Base-by-base conservation (phyloP, 2,329 filamentous ascomycete genomes). In the Pseudocercospora pini-densiflorae region DNA sequence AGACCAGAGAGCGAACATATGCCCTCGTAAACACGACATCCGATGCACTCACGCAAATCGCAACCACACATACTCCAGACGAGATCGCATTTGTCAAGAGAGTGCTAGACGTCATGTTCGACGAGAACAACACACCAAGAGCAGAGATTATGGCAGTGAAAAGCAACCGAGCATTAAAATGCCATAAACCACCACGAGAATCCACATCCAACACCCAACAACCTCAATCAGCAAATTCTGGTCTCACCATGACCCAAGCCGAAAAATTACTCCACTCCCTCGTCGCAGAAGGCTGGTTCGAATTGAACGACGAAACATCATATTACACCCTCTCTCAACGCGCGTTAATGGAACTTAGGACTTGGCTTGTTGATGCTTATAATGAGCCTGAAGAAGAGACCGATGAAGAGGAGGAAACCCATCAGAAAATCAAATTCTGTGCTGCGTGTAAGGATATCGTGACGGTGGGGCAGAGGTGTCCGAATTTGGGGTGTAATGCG, bases 21-120 rank as follows among this genome's bases (percentile, higher is more conserved):
- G 92, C 92, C 1, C 84, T 99, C 36, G 90, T 98, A 55, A 99
- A 99, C 80, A 92, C 90, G 0, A 90, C 91, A 9, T 93, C 90
- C 68, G 95, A 99, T 78, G 83, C 90, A 0, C 83, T 94, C 66
- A 96, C 93, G 0, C 94, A 97, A 75, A 85, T 97, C 45, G 93
- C 94, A 1, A 98, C 95, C 0, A 88, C 87, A 0, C 92, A 91
- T 76, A 87, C 85, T 7, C 82, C 92, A 0, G 93, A 97, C 71
- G 94, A 98, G 81, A 92, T 98, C 33, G 88, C 91, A 0, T 99
- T 93, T 77, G 87, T 98, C 62, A 95, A 96, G 79, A 86, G 95
- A 8, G 78, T 97, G 2, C 86, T 99, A 0, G 94, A 97, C 77
- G 89, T 87, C 72, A 97, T 99, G 87, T 99, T 98, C 76, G 92